A percentile compares a stretch with the other conserved stretches of the same genome.
Conservation (phyloP, 2,329 filamentous ascomycete species). For the Pseudogymnoascus sp. region DNA sequence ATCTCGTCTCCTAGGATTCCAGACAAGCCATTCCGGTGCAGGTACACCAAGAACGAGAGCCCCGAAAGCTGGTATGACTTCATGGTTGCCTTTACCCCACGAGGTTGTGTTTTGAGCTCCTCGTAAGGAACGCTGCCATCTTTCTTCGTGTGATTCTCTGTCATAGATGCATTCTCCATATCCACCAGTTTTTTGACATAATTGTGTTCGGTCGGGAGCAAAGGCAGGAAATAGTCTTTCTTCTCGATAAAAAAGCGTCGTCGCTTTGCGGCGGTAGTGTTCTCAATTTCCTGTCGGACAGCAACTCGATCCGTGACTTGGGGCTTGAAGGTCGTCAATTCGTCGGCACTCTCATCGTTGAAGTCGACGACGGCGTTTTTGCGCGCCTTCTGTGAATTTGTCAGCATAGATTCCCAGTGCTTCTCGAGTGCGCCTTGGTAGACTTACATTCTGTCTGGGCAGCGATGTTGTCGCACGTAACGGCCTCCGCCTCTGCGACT, state of each 20-base stretch:
- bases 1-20: conserved; percentile 43
- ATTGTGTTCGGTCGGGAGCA: conserved; percentile 27
- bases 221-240: conserved; percentile 28
- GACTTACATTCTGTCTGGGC: neutral
- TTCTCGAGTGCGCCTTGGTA: neutral
- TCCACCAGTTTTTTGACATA: conserved; percentile 28
- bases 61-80: conserved; percentile 45
- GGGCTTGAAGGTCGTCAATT: conserved; percentile 15
- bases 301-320: conserved; percentile 22
- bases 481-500: neutral
- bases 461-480: neutral
- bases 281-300: conserved; percentile 26
- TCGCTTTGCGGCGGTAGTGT: conserved; percentile 24
- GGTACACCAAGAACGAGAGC: conserved; percentile 41
- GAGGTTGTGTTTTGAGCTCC: conserved; percentile 24
- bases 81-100: conserved; percentile 39
- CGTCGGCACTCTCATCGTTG: conserved; percentile 11
- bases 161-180: conserved; percentile 21
- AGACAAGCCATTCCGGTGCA: conserved; percentile 38
- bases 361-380: conserved; percentile 14
- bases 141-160: conserved; percentile 20
- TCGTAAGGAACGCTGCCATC: conserved; percentile 23
- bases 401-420: neutral
- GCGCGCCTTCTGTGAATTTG: conserved; percentile 11
- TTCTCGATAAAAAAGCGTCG: conserved; percentile 30